Conservation (phyloP, 352 stramenopile species). For the Phytophthora uliginosa region DNA sequence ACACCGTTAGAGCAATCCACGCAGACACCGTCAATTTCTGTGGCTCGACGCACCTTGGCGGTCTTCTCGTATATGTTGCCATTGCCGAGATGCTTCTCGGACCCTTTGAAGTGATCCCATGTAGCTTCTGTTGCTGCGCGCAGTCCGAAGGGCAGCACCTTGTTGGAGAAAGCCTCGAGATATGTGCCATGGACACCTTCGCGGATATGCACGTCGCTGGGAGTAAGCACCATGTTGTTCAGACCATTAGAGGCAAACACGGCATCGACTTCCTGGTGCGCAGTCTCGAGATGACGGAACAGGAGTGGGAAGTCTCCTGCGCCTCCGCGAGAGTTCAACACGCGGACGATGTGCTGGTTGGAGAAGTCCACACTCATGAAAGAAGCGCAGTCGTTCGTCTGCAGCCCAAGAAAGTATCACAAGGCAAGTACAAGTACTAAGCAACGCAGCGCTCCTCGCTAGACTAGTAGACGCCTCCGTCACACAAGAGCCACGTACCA, state of each 20-base stretch:
- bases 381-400: constrained; percentile 39
- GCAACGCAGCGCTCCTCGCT: neutral
- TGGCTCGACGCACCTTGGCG: constrained; percentile 24
- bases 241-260: constrained; percentile 47
- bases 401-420: constrained; percentile 11
- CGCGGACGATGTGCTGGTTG: constrained; percentile 25
- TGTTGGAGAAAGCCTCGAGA: constrained; percentile 53
- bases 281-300: constrained; percentile 40
- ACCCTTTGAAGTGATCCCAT: constrained; percentile 56
- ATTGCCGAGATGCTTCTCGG: constrained; percentile 43
- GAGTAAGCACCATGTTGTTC: constrained; percentile 41
- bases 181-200: constrained; percentile 49
- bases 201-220: constrained; percentile 42
- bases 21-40: neutral
- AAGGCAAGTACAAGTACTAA: neutral
- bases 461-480: neutral
- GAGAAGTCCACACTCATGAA: constrained; percentile 31
- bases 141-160: constrained; percentile 54
- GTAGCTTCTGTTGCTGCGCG: constrained; percentile 40
- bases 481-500: constrained; percentile 22
- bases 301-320: constrained; percentile 39
- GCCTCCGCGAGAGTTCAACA: constrained; percentile 30
- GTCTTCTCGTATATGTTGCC: constrained; percentile 50
- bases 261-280: constrained; percentile 38
- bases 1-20: neutral